Conservation (phyloP, 1,139 yeast species). For the Kodamaea plutei region DNA sequence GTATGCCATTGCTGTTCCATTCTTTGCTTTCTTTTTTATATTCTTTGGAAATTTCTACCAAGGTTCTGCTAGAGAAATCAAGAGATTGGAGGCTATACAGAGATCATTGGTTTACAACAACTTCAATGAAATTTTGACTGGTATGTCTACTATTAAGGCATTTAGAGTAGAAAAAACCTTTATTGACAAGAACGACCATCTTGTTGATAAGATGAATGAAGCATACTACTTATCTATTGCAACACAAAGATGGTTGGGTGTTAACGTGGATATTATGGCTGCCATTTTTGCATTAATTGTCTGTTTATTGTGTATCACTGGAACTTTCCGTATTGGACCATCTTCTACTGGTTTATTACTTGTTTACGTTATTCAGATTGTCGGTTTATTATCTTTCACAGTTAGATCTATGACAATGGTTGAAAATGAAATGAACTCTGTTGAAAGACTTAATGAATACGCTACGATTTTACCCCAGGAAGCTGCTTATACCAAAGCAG, state of each 20-base stretch:
- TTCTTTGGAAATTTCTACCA: constrained; percentile 39
- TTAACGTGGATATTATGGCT: constrained; percentile 39
- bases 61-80: constrained; percentile 43
- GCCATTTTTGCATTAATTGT: constrained; percentile 36
- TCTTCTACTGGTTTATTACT: constrained; percentile 43
- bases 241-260: constrained; percentile 43
- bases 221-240: constrained; percentile 42
- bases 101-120: constrained; percentile 45
- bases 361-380: constrained; percentile 42
- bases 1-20: constrained; percentile 45
- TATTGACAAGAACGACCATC: constrained; percentile 32
- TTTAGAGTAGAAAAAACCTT: constrained; percentile 31
- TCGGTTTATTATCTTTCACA: constrained; percentile 39
- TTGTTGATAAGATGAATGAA: constrained; percentile 39
- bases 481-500: constrained; percentile 51
- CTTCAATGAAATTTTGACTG: constrained; percentile 43
- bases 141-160: constrained; percentile 42
- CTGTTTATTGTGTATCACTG: constrained; percentile 38
- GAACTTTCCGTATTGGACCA: constrained; percentile 37
- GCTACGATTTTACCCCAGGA: constrained; percentile 55
- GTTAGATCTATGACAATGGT: constrained; percentile 44
- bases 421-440: constrained; percentile 47
- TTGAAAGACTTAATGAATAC: constrained; percentile 41
- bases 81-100: constrained; percentile 42
- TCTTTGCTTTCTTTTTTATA: constrained; percentile 28